Conservation (phyloP, 306 rosid genomes). For the Pachyrhizus erosus region DNA sequence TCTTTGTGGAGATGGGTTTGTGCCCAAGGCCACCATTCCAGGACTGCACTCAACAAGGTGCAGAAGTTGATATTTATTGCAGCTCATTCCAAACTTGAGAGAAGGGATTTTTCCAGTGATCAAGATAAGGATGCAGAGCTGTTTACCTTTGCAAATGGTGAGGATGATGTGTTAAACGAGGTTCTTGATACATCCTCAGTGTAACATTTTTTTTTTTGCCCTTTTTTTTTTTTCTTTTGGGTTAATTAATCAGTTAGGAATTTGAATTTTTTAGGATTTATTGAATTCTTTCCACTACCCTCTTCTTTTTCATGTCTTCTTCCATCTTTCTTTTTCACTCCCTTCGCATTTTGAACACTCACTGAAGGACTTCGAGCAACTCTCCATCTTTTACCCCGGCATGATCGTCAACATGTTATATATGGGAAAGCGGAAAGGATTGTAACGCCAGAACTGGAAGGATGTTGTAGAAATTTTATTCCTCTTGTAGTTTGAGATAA, state of each 20-base stretch:
- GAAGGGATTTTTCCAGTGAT: constrained; percentile 58
- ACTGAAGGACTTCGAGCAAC: constrained; percentile 55
- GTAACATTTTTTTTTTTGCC: constrained; percentile 47
- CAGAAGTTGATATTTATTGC: constrained; percentile 70
- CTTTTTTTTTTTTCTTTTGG: background rate
- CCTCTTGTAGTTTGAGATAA: constrained; percentile 56
- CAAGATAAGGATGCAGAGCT: constrained; percentile 61
- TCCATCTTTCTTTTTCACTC: constrained; percentile 33
- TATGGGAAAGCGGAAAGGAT: constrained; percentile 45
- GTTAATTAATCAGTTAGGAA: constrained; percentile 49
- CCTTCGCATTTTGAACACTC: constrained; percentile 51
- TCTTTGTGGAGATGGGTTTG: constrained; percentile 64
- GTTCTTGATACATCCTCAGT: constrained; percentile 66
- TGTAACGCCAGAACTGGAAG: constrained; percentile 50
- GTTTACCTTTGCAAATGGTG: constrained; percentile 53
- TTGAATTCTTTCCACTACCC: constrained; percentile 78
- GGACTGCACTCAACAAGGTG: constrained; percentile 52
- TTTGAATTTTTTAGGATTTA: constrained; percentile 57
- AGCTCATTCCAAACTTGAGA: constrained; percentile 70
- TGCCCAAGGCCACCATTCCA: constrained; percentile 56
- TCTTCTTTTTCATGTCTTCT: constrained; percentile 29
- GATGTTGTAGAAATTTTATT: constrained; percentile 58
- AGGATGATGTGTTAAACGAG: constrained; percentile 66
- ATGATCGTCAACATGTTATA: constrained; percentile 53
- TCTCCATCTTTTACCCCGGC: constrained; percentile 48